phyloP scores from a whole-genome alignment of 352 stramenopile genomes.

The Globisporangium rhizosaccharum region DNA sequence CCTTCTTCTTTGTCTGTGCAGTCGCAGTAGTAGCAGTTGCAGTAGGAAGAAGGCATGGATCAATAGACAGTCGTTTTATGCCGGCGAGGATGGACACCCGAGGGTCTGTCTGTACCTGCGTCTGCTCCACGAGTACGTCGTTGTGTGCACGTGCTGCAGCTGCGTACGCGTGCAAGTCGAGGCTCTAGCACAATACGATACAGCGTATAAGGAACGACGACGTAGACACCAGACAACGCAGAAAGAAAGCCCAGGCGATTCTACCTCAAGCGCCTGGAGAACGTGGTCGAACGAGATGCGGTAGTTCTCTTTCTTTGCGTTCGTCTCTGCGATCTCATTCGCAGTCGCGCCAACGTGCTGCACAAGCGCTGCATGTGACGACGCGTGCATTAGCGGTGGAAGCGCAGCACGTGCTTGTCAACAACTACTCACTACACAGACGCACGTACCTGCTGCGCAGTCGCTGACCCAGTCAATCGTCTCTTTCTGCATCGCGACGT shows the following conservation, averaged over 20 bases:
- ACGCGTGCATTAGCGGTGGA: neutral
- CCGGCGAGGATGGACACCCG: neutral
- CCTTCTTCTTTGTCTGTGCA: constrained; percentile 27
- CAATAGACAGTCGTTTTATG: neutral
- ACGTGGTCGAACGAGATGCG: constrained; percentile 61
- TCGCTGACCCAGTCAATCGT: constrained; percentile 63
- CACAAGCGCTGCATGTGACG: constrained; percentile 36
- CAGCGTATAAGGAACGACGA: neutral
- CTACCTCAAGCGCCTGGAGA: constrained; percentile 45
- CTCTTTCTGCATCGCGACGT: constrained; percentile 55
- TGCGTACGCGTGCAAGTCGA: constrained; percentile 3
- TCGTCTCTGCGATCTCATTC: constrained; percentile 41
- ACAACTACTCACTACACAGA: neutral
- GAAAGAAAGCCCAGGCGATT: neutral
- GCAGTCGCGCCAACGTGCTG: constrained; percentile 36
- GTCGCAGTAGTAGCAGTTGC: neutral
- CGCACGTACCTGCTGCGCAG: constrained; percentile 34
- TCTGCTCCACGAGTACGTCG: constrained; percentile 1
- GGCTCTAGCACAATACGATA: neutral
- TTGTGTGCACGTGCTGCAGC: constrained; percentile 1
- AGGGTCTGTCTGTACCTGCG: neutral
- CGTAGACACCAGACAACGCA: too few relatives aligned
- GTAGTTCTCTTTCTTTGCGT: constrained; percentile 62
- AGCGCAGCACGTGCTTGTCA: neutral
- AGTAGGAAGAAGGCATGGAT: neutral